A percentile compares a stretch with the other conserved stretches of the same genome.
Conservation (phyloP, 805 yeast species). For the Myxozyma udenii region DNA sequence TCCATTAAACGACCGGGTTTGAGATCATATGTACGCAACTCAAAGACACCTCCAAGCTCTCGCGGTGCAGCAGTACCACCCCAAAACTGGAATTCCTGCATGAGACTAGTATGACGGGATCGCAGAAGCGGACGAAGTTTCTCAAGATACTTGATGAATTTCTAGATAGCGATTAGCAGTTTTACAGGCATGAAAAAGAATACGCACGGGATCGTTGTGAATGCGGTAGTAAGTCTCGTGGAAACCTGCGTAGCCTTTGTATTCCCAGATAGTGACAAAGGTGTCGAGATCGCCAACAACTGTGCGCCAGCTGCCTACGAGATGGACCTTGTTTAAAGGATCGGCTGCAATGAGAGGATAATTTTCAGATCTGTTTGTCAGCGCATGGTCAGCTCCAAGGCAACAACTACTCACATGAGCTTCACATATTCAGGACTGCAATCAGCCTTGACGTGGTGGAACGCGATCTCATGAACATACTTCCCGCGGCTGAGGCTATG, state of each 20-base stretch:
- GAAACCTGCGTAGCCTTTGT: constrained; percentile 43
- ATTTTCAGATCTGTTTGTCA: constrained; percentile 25
- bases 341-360: constrained; percentile 39
- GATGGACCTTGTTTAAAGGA: constrained; percentile 36
- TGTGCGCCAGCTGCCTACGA: constrained; percentile 46
- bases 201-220: constrained; percentile 33
- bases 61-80: constrained; percentile 47
- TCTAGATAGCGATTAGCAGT: background rate
- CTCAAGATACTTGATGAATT: constrained; percentile 35
- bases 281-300: constrained; percentile 45
- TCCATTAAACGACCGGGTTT: constrained; percentile 44
- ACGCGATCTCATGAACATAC: constrained; percentile 43
- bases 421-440: constrained; percentile 39
- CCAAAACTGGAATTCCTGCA: constrained; percentile 47
- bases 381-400: background rate
- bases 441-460: constrained; percentile 42
- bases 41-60: constrained; percentile 44
- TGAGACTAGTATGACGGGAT: constrained; percentile 38
- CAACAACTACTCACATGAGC: constrained; percentile 30
- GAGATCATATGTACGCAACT: constrained; percentile 42
- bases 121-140: constrained; percentile 38
- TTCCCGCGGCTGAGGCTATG: constrained; percentile 41
- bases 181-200: background rate
- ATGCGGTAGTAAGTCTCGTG: constrained; percentile 40
- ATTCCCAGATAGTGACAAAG: constrained; percentile 45